Evolutionary conservation across 2,329 filamentous ascomycete genomes (phyloP).

Genomic region (Exophiala dermatitidis): DNA sequence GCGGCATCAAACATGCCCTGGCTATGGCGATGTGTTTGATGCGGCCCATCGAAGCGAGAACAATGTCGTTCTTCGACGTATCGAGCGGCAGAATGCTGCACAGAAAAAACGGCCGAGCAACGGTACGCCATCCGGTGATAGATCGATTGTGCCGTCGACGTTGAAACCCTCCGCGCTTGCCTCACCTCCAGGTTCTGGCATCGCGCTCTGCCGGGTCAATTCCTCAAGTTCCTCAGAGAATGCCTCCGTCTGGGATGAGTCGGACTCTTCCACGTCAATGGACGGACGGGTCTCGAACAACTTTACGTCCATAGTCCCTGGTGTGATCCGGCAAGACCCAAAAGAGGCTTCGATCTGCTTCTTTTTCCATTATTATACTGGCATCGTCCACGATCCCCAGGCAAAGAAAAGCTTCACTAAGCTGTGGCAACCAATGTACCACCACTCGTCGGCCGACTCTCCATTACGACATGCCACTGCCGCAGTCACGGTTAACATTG

Average conservation of each 20-base stretch:
- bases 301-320: conserved; percentile 10
- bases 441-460: conserved; percentile 13
- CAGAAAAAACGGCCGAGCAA: neutral
- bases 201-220: conserved; percentile 18
- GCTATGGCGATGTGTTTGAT: conserved; percentile 27
- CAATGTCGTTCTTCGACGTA: conserved; percentile 14
- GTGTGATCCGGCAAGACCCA: conserved; percentile 12
- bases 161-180: neutral
- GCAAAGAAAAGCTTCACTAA: conserved; percentile 18
- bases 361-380: conserved; percentile 24
- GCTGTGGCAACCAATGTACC: conserved; percentile 23
- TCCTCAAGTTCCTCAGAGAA: conserved; percentile 8
- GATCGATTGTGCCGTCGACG: conserved; percentile 1
- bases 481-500: conserved; percentile 24
- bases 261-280: neutral
- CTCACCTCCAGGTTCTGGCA: neutral
- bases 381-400: conserved; percentile 14
- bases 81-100: conserved; percentile 12
- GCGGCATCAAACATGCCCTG: conserved; percentile 21
- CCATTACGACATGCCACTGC: conserved; percentile 24
- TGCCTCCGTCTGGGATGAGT: neutral
- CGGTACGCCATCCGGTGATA: conserved; percentile 7
- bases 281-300: neutral
- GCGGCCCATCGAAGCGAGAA: conserved; percentile 25
- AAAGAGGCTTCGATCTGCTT: conserved; percentile 22